Conservation (phyloP, 2,329 filamentous ascomycete species). For the Falciphora oryzae region DNA sequence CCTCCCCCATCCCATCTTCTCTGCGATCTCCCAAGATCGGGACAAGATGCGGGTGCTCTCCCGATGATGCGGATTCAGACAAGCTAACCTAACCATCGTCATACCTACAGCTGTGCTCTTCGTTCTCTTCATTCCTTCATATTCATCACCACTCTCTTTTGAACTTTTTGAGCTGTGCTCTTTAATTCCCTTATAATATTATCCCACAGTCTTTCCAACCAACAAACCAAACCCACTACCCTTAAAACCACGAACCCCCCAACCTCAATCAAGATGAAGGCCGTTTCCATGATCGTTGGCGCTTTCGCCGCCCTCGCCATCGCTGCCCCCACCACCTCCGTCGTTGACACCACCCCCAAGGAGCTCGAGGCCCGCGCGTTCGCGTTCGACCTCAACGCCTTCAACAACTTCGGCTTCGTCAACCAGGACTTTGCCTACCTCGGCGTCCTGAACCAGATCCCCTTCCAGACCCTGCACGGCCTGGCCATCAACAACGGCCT, state of each 20-base stretch:
- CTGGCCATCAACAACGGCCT: slow-evolving; percentile 39
- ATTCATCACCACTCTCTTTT: slow-evolving; percentile 19
- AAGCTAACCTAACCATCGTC: slow-evolving; percentile 9
- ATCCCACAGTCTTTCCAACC: slow-evolving; percentile 19
- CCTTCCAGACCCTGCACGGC: slow-evolving; percentile 36
- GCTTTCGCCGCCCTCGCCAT: slow-evolving; percentile 37
- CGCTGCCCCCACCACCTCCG: slow-evolving; percentile 33
- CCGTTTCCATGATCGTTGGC: slow-evolving; percentile 37
- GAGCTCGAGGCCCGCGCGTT: slow-evolving; percentile 29
- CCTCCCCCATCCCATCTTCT: background rate
- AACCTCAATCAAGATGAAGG: slow-evolving; percentile 41
- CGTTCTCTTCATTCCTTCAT: slow-evolving; percentile 38
- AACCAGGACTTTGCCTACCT: slow-evolving; percentile 38
- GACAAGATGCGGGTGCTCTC: background rate
- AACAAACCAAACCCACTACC: background rate
- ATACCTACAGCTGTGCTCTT: slow-evolving; percentile 39
- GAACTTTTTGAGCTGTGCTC: slow-evolving; percentile 43
- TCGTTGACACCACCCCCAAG: slow-evolving; percentile 14
- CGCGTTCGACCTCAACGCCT: slow-evolving; percentile 32
- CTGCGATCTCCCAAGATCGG: background rate
- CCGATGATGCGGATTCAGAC: background rate
- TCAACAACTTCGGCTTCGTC: slow-evolving; percentile 36
- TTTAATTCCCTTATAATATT: slow-evolving; percentile 23
- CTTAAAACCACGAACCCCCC: slow-evolving; percentile 12
- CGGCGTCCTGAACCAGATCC: slow-evolving; percentile 39